Base-by-base conservation (phyloP, 345 rosid genomes). In the Euclidium syriacum region DNA sequence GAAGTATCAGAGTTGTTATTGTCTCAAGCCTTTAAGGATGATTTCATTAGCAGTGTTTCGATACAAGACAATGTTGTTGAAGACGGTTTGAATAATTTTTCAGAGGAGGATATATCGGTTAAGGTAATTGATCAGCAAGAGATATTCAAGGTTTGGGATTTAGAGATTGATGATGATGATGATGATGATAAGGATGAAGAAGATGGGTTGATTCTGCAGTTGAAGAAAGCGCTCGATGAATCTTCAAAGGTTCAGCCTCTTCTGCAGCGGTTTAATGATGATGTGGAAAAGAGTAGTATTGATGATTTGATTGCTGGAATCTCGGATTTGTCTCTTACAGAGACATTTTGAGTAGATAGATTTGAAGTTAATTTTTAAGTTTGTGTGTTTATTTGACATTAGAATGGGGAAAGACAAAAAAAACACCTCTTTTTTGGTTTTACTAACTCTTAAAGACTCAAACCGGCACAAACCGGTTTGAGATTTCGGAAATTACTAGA, bases 121-220 rank as follows among this genome's bases (percentile, higher is more conserved):
- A 41, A 56, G 8, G 25, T 33, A 24, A 30, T 41, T n/a, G n/a
- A n/a, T 33, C 47, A 65, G 0, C 60, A 33, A 64, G 86, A 86
- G 57, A 82, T 86, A 22, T 84, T 86, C 67, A 79, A 48, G 76
- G 82, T 83, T 40, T 85, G 96, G 96, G 95, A 86, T 67, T 68
- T 88, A 61, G 68, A 70, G 58, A 72, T 82, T 55, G 79, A 70
- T 5, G 54, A 57, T 2, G 83, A 79, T 48, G 80, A 70, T 52
- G 81, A 58, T 54, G 94, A 70, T 3, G 80, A 70, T 52, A 80
- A 58, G 50, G 94, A 70, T 3, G 90, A 77, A 72, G 85, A 79
- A 55, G 85, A 65, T 61, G 88, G 77, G 71, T 59, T 87, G 57
- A 42, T 50, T 36, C 64, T 71, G 36, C 90, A 77, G 63, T 56